A percentile compares a stretch with the other conserved stretches of the same genome.
Conservation (phyloP, 345 rosid genomes). For the Trapa incisa region DNA sequence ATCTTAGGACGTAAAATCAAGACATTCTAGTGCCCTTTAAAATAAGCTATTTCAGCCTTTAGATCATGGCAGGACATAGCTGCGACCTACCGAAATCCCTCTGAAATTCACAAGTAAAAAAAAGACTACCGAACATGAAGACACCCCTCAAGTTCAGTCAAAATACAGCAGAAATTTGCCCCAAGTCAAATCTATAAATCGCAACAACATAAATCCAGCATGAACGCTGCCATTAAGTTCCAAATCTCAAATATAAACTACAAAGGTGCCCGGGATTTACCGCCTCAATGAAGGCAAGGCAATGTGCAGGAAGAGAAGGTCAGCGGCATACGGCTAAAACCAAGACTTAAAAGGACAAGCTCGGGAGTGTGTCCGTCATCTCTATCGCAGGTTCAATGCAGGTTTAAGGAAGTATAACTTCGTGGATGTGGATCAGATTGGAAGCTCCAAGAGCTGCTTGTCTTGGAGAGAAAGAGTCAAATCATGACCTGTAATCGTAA, state of each 20-base stretch:
- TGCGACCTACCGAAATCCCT: background rate
- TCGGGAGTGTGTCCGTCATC: background rate
- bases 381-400: background rate
- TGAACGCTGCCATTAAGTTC: background rate
- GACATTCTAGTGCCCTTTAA: background rate
- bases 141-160: background rate
- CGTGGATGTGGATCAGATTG: background rate
- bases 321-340: background rate
- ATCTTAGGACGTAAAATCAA: background rate
- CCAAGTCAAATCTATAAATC: background rate
- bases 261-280: background rate
- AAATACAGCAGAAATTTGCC: background rate
- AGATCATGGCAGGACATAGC: background rate
- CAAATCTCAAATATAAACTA: conserved; percentile 2
- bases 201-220: background rate
- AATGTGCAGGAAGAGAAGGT: background rate
- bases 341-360: background rate
- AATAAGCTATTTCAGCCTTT: background rate
- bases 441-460: background rate
- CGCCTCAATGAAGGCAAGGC: background rate
- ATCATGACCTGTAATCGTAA: background rate
- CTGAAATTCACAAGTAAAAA: background rate
- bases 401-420: background rate
- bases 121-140: background rate
- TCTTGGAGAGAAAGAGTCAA: background rate